phyloP scores from a whole-genome alignment of 2,329 filamentous ascomycete species.

The Neurospora sp. region DNA sequence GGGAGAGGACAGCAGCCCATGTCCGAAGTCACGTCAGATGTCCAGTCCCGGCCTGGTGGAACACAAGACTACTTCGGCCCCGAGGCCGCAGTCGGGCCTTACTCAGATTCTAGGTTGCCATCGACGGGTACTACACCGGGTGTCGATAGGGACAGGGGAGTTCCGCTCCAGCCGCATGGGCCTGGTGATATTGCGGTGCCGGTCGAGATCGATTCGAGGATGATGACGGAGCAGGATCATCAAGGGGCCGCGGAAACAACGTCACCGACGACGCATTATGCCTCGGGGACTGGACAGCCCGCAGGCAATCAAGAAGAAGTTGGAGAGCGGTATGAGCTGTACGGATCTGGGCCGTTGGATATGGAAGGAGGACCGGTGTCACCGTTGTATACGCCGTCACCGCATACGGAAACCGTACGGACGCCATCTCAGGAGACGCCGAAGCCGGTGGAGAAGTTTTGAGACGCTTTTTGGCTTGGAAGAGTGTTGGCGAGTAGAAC shows the following conservation, averaged over 20 bases:
- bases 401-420: constrained; percentile 2
- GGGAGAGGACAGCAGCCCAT: constrained; percentile 7
- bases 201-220: constrained; percentile 42
- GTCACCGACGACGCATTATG: constrained; percentile 2
- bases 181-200: constrained; percentile 40
- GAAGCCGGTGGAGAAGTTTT: background rate
- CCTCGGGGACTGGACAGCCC: background rate
- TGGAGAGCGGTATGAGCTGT: constrained; percentile 32
- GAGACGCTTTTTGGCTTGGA: background rate
- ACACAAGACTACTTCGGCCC: constrained; percentile 35
- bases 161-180: constrained; percentile 33
- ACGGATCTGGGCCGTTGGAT: constrained; percentile 25
- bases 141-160: constrained; percentile 24
- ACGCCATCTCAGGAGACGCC: background rate
- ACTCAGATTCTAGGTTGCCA: constrained; percentile 25
- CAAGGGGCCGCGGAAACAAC: background rate
- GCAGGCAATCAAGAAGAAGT: constrained; percentile 17
- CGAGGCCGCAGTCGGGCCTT: constrained; percentile 35
- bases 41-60: constrained; percentile 21
- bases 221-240: background rate
- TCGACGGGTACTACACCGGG: constrained; percentile 18
- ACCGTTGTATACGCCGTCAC: constrained; percentile 4
- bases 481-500: background rate
- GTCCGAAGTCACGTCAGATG: constrained; percentile 25
- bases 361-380: constrained; percentile 5